phyloP scores from a whole-genome alignment of 176 grass and related monocot species.

The Carex littledalei region DNA sequence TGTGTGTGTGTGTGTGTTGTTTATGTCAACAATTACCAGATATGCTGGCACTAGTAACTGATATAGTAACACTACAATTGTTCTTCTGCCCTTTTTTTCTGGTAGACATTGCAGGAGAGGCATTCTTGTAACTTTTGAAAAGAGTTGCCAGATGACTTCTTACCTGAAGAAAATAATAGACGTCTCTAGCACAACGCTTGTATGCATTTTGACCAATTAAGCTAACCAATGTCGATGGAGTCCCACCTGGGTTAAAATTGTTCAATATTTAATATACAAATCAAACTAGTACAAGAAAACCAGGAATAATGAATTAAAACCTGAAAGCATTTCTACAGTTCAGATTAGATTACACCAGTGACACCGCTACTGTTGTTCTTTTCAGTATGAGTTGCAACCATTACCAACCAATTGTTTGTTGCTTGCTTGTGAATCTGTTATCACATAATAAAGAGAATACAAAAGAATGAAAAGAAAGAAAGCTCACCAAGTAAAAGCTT shows the following conservation, averaged over 20 bases:
- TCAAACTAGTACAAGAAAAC: neutral
- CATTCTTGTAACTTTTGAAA: neutral
- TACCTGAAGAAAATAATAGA: constrained; percentile 98
- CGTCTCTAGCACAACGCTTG: constrained; percentile 56
- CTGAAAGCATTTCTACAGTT: neutral
- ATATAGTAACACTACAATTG: neutral
- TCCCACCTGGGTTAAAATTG: constrained; percentile 44
- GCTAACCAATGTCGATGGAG: constrained; percentile 84
- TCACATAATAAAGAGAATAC: constrained; percentile 13
- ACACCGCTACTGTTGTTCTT: neutral
- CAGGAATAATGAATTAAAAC: neutral
- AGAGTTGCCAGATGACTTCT: constrained; percentile 26
- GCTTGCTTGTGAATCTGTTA: constrained; percentile 13
- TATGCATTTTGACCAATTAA: constrained; percentile 90
- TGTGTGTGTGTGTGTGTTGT: neutral
- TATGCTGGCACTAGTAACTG: neutral
- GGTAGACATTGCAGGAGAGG: neutral
- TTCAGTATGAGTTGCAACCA: neutral
- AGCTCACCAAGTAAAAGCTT: constrained; percentile 90
- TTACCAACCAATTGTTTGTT: neutral
- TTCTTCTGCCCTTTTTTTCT: neutral
- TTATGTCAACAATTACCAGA: neutral
- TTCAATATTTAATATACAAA: neutral
- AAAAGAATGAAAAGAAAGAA: constrained; percentile 12
- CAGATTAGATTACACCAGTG: constrained; percentile 1